A percentile compares a stretch with the other conserved stretches of the same genome.
Evolutionary conservation across 2,329 filamentous ascomycete genomes (phyloP).

Genomic region (Rugonectria rugulosa): DNA sequence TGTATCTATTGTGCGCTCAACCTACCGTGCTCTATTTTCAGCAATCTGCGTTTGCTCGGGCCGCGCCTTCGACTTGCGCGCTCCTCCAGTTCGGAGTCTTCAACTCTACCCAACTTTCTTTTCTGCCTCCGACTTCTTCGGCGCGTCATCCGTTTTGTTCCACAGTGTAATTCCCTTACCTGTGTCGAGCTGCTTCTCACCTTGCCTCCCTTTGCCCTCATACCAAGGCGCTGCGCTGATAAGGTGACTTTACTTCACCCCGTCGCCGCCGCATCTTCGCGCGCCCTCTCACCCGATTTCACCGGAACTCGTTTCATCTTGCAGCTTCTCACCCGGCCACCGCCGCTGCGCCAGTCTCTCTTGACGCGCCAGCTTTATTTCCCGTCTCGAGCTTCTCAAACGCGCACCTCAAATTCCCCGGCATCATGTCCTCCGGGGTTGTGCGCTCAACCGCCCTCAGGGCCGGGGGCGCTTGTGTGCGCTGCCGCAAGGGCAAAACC

Average conservation of each 20-base stretch:
- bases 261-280: conserved; percentile 5
- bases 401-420: neutral
- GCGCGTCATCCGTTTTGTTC: conserved; percentile 29
- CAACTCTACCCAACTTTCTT: conserved; percentile 15
- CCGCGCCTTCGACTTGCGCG: conserved; percentile 29
- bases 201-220: neutral
- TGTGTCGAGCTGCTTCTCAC: conserved; percentile 18
- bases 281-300: conserved; percentile 20
- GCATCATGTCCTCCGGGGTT: conserved; percentile 54
- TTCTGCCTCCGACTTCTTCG: conserved; percentile 28
- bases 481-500: conserved; percentile 70
- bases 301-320: conserved; percentile 19
- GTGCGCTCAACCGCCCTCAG: conserved; percentile 66
- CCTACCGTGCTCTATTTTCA: neutral
- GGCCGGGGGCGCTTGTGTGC: conserved; percentile 67
- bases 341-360: conserved; percentile 3
- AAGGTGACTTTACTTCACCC: conserved; percentile 2
- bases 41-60: conserved; percentile 22
- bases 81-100: conserved; percentile 33
- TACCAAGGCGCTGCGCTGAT: neutral
- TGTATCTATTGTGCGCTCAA: neutral
- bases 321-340: conserved; percentile 12
- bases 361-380: conserved; percentile 14
- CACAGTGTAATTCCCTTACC: conserved; percentile 1
- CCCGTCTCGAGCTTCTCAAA: conserved; percentile 4